Evolutionary conservation across 495 filamentous ascomycete species (phyloP).

Genomic region (Aspergillus cristatus): DNA sequence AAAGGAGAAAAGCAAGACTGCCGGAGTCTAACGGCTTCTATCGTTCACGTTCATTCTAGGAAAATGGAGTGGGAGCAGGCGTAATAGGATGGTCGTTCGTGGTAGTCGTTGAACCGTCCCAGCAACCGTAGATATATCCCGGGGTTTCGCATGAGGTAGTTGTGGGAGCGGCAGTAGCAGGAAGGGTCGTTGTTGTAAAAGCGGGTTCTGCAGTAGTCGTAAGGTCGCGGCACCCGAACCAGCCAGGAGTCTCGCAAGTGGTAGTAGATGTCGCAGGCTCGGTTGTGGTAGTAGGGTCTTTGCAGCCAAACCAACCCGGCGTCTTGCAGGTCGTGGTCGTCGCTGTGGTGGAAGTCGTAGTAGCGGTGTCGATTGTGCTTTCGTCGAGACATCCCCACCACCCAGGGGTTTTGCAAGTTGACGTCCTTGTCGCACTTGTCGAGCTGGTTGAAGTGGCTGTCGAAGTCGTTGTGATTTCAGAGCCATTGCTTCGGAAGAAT

Average conservation of each 20-base stretch:
- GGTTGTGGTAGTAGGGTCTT: constrained; percentile 34
- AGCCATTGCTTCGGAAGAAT: constrained; percentile 83
- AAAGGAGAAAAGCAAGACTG: constrained; percentile 2
- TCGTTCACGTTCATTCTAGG: not conserved
- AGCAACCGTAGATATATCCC: constrained; percentile 49
- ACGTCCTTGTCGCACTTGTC: constrained; percentile 57
- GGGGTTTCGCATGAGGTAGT: constrained; percentile 39
- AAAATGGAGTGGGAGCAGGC: too few species aligned
- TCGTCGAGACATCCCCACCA: constrained; percentile 52
- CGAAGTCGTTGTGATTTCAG: constrained; percentile 60
- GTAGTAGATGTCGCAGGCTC: constrained; percentile 11
- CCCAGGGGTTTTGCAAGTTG: constrained; percentile 82
- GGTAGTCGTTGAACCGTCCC: constrained; percentile 25
- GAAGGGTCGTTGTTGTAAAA: too few species aligned
- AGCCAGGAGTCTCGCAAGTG: constrained; percentile 56
- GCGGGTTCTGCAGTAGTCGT: constrained; percentile 31
- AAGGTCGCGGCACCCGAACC: constrained; percentile 59
- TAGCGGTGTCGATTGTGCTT: constrained; percentile 50
- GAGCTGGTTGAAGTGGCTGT: constrained; percentile 42
- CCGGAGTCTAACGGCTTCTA: too few species aligned
- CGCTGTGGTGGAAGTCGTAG: constrained; percentile 33
- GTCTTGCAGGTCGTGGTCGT: constrained; percentile 76
- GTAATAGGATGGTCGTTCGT: constrained; percentile 28
- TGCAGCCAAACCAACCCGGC: constrained; percentile 57
- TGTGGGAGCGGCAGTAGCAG: constrained; percentile 21